These are phyloP conservation scores for Chenopodium album DNA, from an alignment of 148 eudicot genomes.

Conservation along the genomic window DNA sequence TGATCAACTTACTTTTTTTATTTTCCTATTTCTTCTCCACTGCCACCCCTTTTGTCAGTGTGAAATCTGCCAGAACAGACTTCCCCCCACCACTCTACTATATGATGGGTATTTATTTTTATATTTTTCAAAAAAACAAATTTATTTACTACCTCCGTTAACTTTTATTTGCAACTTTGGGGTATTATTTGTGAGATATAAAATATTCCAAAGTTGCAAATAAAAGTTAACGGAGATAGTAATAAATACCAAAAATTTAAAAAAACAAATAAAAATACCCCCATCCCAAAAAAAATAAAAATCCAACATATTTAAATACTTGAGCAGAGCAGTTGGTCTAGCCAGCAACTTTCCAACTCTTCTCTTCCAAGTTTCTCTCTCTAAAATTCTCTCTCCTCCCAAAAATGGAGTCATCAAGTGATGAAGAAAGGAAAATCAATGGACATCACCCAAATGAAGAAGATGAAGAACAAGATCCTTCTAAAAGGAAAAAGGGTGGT, in stretches of 20 bases:
- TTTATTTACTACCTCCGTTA: not conserved
- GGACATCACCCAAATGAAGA: not conserved
- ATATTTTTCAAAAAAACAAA: not conserved
- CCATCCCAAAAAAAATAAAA: not conserved
- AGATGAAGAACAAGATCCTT: slow-evolving; percentile 14
- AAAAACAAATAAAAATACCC: not conserved
- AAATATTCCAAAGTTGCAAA: too few species aligned
- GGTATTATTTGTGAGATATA: too few species aligned
- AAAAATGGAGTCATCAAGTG: slow-evolving; percentile 31
- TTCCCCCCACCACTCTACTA: slow-evolving; percentile 6
- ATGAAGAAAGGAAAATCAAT: slow-evolving; percentile 27
- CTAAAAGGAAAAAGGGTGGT: slow-evolving; percentile 60
- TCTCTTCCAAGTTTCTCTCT: not conserved
- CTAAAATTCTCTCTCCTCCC: slow-evolving; percentile 10
- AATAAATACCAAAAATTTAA: not conserved
- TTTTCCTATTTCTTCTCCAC: not conserved
- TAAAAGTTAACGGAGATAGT: too few species aligned
- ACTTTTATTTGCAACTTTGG: too few species aligned
- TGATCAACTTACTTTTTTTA: not conserved
- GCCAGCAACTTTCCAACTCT: not conserved
- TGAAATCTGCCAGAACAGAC: slow-evolving; percentile 13
- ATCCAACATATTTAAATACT: not conserved
- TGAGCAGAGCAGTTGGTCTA: not conserved
- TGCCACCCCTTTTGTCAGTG: slow-evolving; percentile 11
- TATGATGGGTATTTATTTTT: not conserved